Percentiles rank a stretch among this genome's conserved stretches.
Conservation (phyloP, 1,139 yeast genomes). For the Schwanniomyces etchellsii region DNA sequence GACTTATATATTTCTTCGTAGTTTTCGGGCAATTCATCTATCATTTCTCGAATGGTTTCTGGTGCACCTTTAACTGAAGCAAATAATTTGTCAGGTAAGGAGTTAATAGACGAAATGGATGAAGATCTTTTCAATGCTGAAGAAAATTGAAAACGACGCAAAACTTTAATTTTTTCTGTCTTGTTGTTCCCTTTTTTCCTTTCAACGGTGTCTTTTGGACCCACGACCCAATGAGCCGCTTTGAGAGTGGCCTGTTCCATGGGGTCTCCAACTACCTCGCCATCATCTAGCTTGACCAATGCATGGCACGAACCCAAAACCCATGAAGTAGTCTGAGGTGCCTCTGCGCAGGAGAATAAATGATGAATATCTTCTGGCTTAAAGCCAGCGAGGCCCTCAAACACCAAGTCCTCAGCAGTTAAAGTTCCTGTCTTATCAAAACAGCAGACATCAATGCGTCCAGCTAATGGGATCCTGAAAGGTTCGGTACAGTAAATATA, state of each 20-base stretch:
- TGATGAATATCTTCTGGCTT: slow-evolving; percentile 48
- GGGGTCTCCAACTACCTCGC: slow-evolving; percentile 97
- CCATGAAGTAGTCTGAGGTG: slow-evolving; percentile 61
- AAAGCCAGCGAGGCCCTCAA: slow-evolving; percentile 94
- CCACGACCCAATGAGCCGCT: slow-evolving; percentile 84
- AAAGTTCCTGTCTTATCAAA: slow-evolving; percentile 98
- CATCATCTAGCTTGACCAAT: slow-evolving; percentile 86
- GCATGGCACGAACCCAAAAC: slow-evolving; percentile 97
- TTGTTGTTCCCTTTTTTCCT: slow-evolving; percentile 34
- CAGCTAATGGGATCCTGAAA: slow-evolving; percentile 95
- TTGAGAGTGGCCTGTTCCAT: slow-evolving; percentile 96
- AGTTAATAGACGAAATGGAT: slow-evolving; percentile 65
- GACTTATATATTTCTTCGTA: slow-evolving; percentile 87
- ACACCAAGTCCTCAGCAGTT: slow-evolving; percentile 93
- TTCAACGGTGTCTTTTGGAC: slow-evolving; percentile 62
- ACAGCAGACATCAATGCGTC: slow-evolving; percentile 97
- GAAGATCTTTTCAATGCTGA: slow-evolving; percentile 94
- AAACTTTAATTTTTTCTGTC: slow-evolving; percentile 56
- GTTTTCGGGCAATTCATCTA: slow-evolving; percentile 62
- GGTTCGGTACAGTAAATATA: slow-evolving; percentile 98
- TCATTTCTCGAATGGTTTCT: slow-evolving; percentile 85
- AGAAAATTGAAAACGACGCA: slow-evolving; percentile 95
- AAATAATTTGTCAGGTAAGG: slow-evolving; percentile 49
- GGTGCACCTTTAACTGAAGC: slow-evolving; percentile 99
- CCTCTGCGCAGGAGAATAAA: slow-evolving; percentile 50